phyloP scores from a whole-genome alignment of 345 rosid species.

The Lepidium sativum region DNA sequence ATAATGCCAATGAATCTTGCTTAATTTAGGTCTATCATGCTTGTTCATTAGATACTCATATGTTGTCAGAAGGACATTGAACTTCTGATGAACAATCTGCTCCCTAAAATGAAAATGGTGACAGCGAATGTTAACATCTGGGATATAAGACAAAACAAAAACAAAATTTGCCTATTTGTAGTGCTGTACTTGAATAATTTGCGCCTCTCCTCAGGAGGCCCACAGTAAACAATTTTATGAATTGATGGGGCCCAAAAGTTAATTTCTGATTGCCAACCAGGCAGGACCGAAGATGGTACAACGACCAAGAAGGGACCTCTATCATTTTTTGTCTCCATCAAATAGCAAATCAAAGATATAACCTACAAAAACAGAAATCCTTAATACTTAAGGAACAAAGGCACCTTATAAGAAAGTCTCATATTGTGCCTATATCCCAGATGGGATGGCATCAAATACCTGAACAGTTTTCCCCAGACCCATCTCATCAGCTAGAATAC shows the following conservation, averaged over 20 bases:
- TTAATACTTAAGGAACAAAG: background rate
- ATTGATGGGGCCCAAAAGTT: conserved; percentile 76
- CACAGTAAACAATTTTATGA: conserved; percentile 63
- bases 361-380: conserved; percentile 36
- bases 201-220: conserved; percentile 89
- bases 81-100: conserved; percentile 75
- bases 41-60: conserved; percentile 93
- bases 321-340: conserved; percentile 83
- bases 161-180: background rate
- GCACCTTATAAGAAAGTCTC: background rate
- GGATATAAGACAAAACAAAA: background rate
- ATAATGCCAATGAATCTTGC: conserved; percentile 85
- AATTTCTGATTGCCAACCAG: conserved; percentile 81
- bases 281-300: conserved; percentile 81
- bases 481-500: conserved; percentile 97
- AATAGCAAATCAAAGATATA: conserved; percentile 67
- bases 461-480: conserved; percentile 97
- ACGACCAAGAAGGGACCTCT: conserved; percentile 88
- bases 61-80: conserved; percentile 78
- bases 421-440: background rate
- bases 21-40: conserved; percentile 78
- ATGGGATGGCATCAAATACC: conserved; percentile 27
- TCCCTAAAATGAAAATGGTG: conserved; percentile 53
- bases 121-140: background rate
- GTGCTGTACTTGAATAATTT: conserved; percentile 55